Evolutionary conservation across 495 filamentous ascomycete genomes (phyloP), one percentile per base, ranked within the genome.

Genomic region (Penicillium crystallinum): DNA sequence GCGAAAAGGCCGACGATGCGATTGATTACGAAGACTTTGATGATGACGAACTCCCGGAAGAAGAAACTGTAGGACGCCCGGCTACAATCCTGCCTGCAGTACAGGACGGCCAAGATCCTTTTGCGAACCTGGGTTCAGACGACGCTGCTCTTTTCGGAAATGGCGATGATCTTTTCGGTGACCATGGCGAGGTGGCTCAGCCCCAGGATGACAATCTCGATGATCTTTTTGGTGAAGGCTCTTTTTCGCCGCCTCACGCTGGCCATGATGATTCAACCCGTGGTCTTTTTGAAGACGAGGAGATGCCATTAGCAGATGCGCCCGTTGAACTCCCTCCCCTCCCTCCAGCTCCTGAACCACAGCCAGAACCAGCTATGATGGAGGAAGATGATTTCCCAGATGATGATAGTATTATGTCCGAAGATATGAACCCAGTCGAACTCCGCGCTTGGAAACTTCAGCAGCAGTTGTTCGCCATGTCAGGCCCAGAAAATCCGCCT

Each of bases 11-110:
- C 8, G 86, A 86, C 33, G 85, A 91, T 71, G 88, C 88, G 14
- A 64, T 86, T 15, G 93, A 99, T 69, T 99, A 83, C 58, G 91
- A 89, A 64, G 91, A 96, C 66, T 86, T 96, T 36, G 77, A 79
- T 27, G 85, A 88, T 53, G 82, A 87, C 61, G 85, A 88, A 53
- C 71, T 88, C 29, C 78, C 84, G 6, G 83, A 87, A 7, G 85
- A 88, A 55, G 83, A 85, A 48, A 80, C 79, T 7, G 14, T 38
- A 4, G 21, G 34, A 36, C 65, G 56, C 7, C 17, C 63, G 19
- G 50, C 33, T 2, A 31, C 43, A 18, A 34, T 42, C 10, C 44
- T 47, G 7, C 55, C 48, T 30, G 27, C 57, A 8, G 41, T 42
- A 6, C 53, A 66, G 11, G 56, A 59, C 21, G 38, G 52, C 31